A percentile compares a stretch with the other conserved stretches of the same genome.
These are phyloP conservation scores for Austroboletus niveus DNA, from an alignment of 1,284 basidiomycete species.

Conservation along the genomic window DNA sequence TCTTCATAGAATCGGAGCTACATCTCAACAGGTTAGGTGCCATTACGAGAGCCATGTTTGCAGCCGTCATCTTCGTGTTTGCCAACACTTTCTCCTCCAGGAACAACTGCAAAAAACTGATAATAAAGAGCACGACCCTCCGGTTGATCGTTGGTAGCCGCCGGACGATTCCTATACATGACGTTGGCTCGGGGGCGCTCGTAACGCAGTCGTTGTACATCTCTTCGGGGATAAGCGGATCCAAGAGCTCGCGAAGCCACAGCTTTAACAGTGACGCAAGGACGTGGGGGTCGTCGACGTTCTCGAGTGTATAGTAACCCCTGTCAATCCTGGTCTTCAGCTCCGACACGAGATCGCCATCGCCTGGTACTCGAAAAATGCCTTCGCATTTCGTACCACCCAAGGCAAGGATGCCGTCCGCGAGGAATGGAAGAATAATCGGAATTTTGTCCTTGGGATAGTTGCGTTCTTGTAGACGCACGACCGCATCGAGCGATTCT, in stretches of 20 bases:
- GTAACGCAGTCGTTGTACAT: constrained; percentile 85
- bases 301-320: constrained; percentile 86
- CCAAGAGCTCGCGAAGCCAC: constrained; percentile 87
- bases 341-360: constrained; percentile 80
- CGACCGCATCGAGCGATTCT: constrained; percentile 80
- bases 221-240: constrained; percentile 84
- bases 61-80: constrained; percentile 84
- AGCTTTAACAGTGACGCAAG: constrained; percentile 87
- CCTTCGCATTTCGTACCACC: constrained; percentile 84
- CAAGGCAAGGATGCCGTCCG: constrained; percentile 84
- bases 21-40: constrained; percentile 86
- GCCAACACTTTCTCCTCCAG: constrained; percentile 69
- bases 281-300: constrained; percentile 85
- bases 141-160: constrained; percentile 81
- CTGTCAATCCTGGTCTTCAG: constrained; percentile 86
- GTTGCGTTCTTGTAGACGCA: constrained; percentile 78
- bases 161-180: constrained; percentile 72
- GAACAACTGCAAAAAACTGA: constrained; percentile 89
- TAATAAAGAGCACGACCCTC: constrained; percentile 79
- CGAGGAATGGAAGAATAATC: constrained; percentile 88
- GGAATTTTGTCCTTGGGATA: constrained; percentile 85
- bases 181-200: constrained; percentile 60
- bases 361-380: constrained; percentile 89
- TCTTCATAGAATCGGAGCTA: constrained; percentile 75
- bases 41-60: constrained; percentile 79